These are phyloP conservation scores for Penicillium olsonii DNA, from an alignment of 2,329 filamentous ascomycete genomes.

Conservation along the genomic window DNA sequence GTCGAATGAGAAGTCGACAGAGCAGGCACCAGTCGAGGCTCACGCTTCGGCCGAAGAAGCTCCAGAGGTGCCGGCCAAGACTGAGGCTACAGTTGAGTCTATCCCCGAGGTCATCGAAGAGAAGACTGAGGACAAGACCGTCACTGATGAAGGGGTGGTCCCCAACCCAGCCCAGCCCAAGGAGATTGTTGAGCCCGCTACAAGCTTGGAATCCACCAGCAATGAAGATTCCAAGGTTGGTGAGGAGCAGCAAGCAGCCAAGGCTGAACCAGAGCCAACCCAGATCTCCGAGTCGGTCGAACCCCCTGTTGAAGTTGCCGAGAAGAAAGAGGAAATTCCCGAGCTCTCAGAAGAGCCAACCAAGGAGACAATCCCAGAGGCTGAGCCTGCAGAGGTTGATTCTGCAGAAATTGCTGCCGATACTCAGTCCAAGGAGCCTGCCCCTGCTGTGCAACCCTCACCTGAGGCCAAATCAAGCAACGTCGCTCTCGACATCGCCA, in stretches of 20 bases:
- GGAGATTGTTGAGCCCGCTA: not conserved
- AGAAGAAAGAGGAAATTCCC: not conserved
- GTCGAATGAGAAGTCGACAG: slow-evolving; percentile 1
- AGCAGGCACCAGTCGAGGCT: slow-evolving; percentile 7
- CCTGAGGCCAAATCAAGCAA: slow-evolving; percentile 19
- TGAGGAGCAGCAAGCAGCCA: not conserved
- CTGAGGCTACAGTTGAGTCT: not conserved
- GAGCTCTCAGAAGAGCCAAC: not conserved
- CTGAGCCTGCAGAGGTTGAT: not conserved
- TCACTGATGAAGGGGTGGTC: not conserved
- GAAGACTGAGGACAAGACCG: not conserved
- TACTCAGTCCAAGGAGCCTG: not conserved
- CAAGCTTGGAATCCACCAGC: not conserved
- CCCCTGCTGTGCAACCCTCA: slow-evolving; percentile 7
- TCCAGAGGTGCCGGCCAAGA: not conserved
- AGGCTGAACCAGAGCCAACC: not conserved
- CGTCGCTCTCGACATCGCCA: slow-evolving; percentile 29
- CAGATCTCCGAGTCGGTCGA: not conserved
- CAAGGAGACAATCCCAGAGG: not conserved
- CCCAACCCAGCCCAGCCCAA: not conserved
- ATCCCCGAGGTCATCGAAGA: not conserved
- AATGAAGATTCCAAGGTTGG: not conserved
- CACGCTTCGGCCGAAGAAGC: not conserved
- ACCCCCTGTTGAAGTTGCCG: not conserved
- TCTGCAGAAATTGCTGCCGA: not conserved